Evolutionary conservation across 2,329 filamentous ascomycete genomes (phyloP).

Genomic region (Sporothrix phasma): DNA sequence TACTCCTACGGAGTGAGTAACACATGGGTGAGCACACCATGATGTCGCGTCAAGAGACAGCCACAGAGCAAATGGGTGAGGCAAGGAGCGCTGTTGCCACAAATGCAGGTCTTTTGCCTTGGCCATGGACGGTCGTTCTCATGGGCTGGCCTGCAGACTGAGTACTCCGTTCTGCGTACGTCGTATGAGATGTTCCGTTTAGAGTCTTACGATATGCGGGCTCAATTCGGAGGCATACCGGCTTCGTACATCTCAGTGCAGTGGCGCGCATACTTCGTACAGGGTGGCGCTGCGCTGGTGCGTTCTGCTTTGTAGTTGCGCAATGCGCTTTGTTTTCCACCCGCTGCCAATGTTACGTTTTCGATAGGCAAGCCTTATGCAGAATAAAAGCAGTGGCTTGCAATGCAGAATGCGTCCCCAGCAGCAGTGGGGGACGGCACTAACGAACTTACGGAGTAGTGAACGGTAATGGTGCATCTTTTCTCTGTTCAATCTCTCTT

Average conservation of each 20-base stretch:
- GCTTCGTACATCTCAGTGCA: background rate
- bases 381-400: too few relatives aligned
- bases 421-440: too few relatives aligned
- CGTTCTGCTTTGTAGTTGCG: background rate
- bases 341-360: background rate
- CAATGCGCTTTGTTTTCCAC: background rate
- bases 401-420: conserved; percentile 2
- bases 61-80: background rate
- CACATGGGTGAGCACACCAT: background rate
- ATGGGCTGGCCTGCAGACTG: background rate
- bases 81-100: background rate
- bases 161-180: background rate
- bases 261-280: background rate
- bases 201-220: background rate
- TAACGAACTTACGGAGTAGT: too few relatives aligned
- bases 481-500: background rate
- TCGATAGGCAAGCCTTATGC: background rate
- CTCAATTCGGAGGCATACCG: background rate
- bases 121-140: background rate
- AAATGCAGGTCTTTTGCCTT: background rate
- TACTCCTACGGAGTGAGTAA: too few relatives aligned
- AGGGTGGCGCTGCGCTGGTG: background rate
- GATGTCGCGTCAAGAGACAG: background rate
- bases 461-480: background rate
- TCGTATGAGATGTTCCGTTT: background rate